These are phyloP conservation scores for Mimosa bimucronata DNA, from an alignment of 306 rosid genomes.

Conservation along the genomic window DNA sequence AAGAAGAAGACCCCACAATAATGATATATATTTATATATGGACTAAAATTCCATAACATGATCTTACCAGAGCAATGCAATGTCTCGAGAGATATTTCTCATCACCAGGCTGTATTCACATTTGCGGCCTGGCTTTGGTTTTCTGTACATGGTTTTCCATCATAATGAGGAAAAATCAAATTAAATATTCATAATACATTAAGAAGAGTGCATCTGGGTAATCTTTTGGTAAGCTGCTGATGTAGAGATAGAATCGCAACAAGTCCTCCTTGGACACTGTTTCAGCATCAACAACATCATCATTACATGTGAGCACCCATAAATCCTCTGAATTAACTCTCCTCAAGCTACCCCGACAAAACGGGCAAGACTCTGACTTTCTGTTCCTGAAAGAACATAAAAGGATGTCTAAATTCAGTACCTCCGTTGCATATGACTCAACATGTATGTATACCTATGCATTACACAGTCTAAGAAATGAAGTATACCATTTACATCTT, in stretches of 20 bases:
- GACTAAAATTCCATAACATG: conserved; percentile 48
- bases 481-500: not conserved
- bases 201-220: conserved; percentile 89
- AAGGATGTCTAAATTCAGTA: conserved; percentile 24
- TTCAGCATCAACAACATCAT: conserved; percentile 89
- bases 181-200: conserved; percentile 82
- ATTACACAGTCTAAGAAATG: not conserved
- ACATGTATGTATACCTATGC: not conserved
- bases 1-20: conserved; percentile 15
- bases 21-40: conserved; percentile 35
- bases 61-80: conserved; percentile 40
- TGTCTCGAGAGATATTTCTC: conserved; percentile 40
- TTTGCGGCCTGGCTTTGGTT: conserved; percentile 53
- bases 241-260: conserved; percentile 79
- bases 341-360: conserved; percentile 91
- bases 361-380: conserved; percentile 88
- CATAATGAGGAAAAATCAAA: conserved; percentile 50
- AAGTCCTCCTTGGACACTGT: conserved; percentile 82
- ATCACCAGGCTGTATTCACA: conserved; percentile 81
- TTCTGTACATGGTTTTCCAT: conserved; percentile 63
- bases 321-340: conserved; percentile 94
- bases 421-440: conserved; percentile 4
- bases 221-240: conserved; percentile 89
- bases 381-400: conserved; percentile 62
- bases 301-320: conserved; percentile 89